Percentiles rank a stretch among this genome's conserved stretches.
Evolutionary conservation across 805 yeast species (phyloP).

Genomic region (Pichia cephalocereana): DNA sequence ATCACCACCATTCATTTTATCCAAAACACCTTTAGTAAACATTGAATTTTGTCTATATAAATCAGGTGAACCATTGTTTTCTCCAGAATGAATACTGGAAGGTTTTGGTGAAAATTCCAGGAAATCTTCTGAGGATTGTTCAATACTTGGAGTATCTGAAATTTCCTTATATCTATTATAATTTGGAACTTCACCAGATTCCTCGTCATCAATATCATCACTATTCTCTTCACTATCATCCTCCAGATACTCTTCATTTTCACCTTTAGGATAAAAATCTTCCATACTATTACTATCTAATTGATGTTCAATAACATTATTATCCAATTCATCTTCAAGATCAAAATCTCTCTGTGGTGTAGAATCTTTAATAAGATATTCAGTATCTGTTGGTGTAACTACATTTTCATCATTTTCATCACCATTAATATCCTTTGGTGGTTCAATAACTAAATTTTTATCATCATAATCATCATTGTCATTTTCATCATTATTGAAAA

Average conservation of each 20-base stretch:
- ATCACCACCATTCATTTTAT: not conserved
- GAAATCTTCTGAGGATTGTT: not conserved
- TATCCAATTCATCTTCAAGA: slow-evolving; percentile 12
- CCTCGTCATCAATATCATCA: no score
- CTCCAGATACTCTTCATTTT: slow-evolving; percentile 1
- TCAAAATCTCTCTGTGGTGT: slow-evolving; percentile 5
- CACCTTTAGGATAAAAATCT: slow-evolving; percentile 9
- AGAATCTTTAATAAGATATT: not conserved
- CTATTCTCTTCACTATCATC: no score
- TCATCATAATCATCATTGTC: not conserved
- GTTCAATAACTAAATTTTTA: not conserved
- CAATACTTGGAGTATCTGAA: not conserved
- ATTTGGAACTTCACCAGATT: no score
- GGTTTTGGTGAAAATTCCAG: not conserved
- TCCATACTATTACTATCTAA: slow-evolving; percentile 1
- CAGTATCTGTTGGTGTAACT: slow-evolving; percentile 2
- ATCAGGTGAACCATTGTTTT: not conserved
- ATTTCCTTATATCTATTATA: not conserved
- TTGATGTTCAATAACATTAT: not conserved
- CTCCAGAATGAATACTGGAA: not conserved
- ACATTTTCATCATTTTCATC: not conserved
- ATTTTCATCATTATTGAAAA: not conserved
- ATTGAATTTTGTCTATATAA: slow-evolving; percentile 1
- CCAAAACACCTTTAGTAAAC: slow-evolving; percentile 1
- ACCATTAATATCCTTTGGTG: not conserved